Percentiles rank a stretch among this genome's conserved stretches.
Evolutionary conservation across 2,329 filamentous ascomycete genomes (phyloP).

Genomic region (Lachnellula hyalina): DNA sequence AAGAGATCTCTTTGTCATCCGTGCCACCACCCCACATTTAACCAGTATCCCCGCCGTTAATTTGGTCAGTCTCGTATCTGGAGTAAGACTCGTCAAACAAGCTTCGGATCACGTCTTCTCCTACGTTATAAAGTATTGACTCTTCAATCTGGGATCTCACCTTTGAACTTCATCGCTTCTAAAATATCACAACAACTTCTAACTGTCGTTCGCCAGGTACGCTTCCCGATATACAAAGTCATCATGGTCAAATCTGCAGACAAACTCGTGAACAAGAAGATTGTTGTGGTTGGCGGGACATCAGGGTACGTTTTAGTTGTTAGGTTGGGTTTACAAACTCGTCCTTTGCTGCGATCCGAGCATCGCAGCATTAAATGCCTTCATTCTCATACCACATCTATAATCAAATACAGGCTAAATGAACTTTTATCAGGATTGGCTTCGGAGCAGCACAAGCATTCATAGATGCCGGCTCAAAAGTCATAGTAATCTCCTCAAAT

Average conservation of each 20-base stretch:
- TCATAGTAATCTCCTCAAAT: conserved; percentile 34
- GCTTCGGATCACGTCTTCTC: background rate
- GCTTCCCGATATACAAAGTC: background rate
- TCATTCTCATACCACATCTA: background rate
- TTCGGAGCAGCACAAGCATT: conserved; percentile 35
- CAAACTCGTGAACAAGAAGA: conserved; percentile 33
- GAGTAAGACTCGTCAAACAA: background rate
- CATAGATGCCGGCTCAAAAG: conserved; percentile 32
- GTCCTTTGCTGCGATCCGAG: background rate
- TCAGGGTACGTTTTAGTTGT: conserved; percentile 27
- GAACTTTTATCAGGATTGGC: conserved; percentile 30
- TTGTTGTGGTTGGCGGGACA: conserved; percentile 35
- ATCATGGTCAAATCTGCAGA: conserved; percentile 24
- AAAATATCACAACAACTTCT: background rate
- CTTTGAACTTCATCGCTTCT: background rate
- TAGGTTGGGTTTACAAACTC: background rate
- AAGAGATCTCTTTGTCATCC: background rate
- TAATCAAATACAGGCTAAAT: background rate
- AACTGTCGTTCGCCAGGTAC: background rate
- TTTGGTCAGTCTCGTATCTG: background rate
- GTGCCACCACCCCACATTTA: background rate
- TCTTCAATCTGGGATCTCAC: background rate
- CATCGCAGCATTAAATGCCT: background rate
- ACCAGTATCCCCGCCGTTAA: background rate
- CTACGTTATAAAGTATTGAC: background rate